Conservation (phyloP, 2,329 filamentous ascomycete genomes). For the Hypocrella siamensis region DNA sequence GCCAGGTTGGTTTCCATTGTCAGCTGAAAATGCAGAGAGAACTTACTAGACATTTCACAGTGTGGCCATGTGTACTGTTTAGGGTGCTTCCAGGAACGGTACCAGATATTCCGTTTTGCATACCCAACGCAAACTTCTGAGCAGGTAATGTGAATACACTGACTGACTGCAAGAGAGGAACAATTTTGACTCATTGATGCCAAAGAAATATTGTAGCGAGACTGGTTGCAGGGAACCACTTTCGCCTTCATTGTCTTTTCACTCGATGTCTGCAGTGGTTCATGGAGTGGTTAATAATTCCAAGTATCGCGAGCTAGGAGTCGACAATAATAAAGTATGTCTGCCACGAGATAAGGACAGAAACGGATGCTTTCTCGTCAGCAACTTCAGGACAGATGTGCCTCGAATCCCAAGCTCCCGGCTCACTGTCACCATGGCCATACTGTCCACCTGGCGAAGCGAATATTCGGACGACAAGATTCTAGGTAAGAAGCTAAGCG, state of each 20-base stretch:
- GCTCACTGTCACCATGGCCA: constrained; percentile 13
- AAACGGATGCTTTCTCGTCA: constrained; percentile 11
- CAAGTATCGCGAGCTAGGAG: no score
- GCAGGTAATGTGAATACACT: no score
- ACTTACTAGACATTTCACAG: constrained; percentile 12
- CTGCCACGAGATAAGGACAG: constrained; percentile 1
- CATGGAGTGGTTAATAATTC: no score
- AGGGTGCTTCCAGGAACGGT: constrained; percentile 6
- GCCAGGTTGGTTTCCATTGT: neutral
- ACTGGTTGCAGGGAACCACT: no score
- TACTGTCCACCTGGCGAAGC: constrained; percentile 15
- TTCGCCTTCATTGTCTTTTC: no score
- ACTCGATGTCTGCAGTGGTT: no score
- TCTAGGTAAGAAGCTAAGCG: constrained; percentile 17
- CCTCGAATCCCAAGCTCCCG: constrained; percentile 14
- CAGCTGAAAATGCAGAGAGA: neutral
- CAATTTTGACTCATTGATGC: no score
- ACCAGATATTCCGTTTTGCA: no score
- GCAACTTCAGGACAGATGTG: neutral
- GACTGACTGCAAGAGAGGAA: no score
- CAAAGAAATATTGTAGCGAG: no score
- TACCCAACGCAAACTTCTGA: no score
- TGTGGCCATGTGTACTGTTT: constrained; percentile 18
- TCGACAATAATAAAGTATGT: neutral
- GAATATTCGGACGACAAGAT: constrained; percentile 20